Base-by-base conservation (phyloP, 345 rosid species). In the Aegle marmelos region DNA sequence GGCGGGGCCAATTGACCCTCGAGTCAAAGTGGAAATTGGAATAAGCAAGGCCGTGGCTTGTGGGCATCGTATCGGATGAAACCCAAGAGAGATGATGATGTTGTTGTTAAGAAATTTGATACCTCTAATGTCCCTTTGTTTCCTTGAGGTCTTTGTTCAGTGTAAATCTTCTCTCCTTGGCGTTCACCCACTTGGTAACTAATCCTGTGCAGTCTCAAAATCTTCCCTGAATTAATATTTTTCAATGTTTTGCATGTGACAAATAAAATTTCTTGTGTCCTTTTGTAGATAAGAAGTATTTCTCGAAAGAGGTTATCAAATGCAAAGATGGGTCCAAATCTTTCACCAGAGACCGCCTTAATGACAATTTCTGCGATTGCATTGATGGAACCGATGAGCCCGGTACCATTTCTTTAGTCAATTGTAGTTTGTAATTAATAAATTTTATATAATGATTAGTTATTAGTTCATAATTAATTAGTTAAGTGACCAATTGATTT, bases 361-460 rank as follows among this genome's bases (percentile, higher is more conserved):
- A 96, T 36, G 99, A 96, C 76, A 76, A 96, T 81, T 96, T 87
- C 86, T 96, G 99, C 72, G 99, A 96, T 72, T 96, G 99, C 80
- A 60, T 88, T 70, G 99, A 96, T 39, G 98, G 99, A 41, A 96
- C 97, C 25, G 98, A 94, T 72, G 99, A 94, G 84, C 98, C 98
- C 45, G 99, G 99, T 96, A 87, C 71, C 72, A 7, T 27, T 61
- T 37, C 19, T 21, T 73, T 28, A 1, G n/a, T 34, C 37, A 2
- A 24, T 50, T 45, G 17, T 45, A 3, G 13, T 45, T 45, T 53
- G 2, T 22, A 21, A 65, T 66, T 24, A 9, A 19, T 66, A 39
- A 33, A 31, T 54, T 66, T 65, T 31, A 30, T 34, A 25, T 70
- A 11, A 19, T 9, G 17, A 45, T 45, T 45, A 45, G 50, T 45